These are phyloP conservation scores for Rhizophora apiculata DNA, from an alignment of 345 rosid species.

Conservation along the genomic window DNA sequence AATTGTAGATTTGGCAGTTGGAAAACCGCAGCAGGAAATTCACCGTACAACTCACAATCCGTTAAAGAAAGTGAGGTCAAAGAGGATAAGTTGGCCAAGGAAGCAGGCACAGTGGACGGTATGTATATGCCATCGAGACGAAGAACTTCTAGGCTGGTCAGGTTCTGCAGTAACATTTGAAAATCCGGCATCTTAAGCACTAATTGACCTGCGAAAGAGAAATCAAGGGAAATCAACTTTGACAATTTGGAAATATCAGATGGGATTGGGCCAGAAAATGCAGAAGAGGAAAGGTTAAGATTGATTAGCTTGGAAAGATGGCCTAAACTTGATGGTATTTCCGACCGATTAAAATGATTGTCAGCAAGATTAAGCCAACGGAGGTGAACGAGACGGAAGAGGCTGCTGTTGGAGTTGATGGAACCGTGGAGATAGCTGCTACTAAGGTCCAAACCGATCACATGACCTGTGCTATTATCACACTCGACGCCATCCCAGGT, in stretches of 20 bases:
- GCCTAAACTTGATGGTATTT: neutral
- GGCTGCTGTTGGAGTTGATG: neutral
- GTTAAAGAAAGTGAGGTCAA: neutral
- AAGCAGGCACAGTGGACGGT: neutral
- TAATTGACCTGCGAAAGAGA: neutral
- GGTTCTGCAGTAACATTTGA: neutral
- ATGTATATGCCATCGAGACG: neutral
- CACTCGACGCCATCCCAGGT: no score
- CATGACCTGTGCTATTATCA: no score
- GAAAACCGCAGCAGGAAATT: neutral
- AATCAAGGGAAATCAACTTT: neutral
- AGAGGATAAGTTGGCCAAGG: conserved; percentile 4
- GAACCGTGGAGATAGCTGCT: neutral
- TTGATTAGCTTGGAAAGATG: neutral
- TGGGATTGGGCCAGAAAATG: neutral
- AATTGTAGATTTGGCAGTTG: neutral
- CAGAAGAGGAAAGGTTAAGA: neutral
- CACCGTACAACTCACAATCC: neutral
- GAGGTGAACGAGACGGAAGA: neutral
- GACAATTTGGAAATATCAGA: neutral
- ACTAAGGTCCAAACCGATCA: no score
- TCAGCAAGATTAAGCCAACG: neutral
- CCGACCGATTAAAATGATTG: neutral
- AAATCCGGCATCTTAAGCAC: neutral
- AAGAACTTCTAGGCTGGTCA: neutral